phyloP scores from a whole-genome alignment of 768 basidiomycete species.

The Trametes cubensis region DNA sequence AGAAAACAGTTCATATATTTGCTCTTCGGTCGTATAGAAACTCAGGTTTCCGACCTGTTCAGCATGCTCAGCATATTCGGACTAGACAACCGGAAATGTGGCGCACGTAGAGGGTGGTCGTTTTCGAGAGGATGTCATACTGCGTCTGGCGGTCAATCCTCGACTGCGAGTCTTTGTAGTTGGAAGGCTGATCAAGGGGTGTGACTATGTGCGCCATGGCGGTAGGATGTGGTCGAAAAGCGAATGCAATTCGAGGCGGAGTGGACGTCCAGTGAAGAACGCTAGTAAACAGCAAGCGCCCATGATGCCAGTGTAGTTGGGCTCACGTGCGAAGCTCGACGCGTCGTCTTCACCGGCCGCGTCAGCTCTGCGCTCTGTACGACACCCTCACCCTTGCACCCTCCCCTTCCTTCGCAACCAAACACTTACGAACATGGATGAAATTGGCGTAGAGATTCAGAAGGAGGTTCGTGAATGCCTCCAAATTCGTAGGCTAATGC shows the following conservation, averaged over 20 bases:
- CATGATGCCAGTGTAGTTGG: background rate
- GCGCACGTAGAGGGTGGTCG: conserved; percentile 89
- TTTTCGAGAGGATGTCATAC: conserved; percentile 78
- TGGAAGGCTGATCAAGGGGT: conserved; percentile 89
- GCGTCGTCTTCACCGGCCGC: conserved; percentile 41
- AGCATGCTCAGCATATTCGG: conserved; percentile 22
- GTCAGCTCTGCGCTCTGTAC: conserved; percentile 31
- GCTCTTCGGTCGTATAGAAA: conserved; percentile 94
- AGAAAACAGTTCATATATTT: conserved; percentile 91
- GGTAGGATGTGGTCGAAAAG: conserved; percentile 1
- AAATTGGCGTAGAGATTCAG: conserved; percentile 84
- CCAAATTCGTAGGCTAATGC: background rate
- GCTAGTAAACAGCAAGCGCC: conserved; percentile 7
- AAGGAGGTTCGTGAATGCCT: conserved; percentile 60
- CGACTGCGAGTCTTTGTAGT: conserved; percentile 93
- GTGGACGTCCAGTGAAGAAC: conserved; percentile 17
- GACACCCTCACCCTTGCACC: conserved; percentile 1
- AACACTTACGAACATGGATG: conserved; percentile 64
- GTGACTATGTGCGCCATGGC: conserved; percentile 84
- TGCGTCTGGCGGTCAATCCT: conserved; percentile 79
- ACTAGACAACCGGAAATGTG: conserved; percentile 24
- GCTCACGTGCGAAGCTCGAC: conserved; percentile 23
- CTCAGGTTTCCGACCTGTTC: conserved; percentile 85
- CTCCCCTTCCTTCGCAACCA: conserved; percentile 14
- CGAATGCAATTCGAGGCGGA: conserved; percentile 13